Evolutionary conservation across 345 rosid species (phyloP), one percentile per base, ranked within the genome.

Genomic region (Linum trigynum): DNA sequence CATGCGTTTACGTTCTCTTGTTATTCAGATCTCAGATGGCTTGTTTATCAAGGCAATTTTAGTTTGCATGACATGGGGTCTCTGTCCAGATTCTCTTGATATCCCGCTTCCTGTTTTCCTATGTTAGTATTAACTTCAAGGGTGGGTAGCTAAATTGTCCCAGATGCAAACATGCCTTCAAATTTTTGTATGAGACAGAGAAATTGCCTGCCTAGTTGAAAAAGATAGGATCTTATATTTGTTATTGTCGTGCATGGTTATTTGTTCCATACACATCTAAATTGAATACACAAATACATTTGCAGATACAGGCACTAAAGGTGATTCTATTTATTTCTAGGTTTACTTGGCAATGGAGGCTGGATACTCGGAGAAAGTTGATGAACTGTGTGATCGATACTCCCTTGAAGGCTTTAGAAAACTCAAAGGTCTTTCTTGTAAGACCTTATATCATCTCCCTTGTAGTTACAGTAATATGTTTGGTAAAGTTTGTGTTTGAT

Each of bases 281-380:
- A 41, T 8, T 41, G 45, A 41, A 41, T 41, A 41, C 0, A 41
- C 45, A 41, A 15, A 36, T 64, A 39, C n/a, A 15, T 50, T 45
- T 39, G n/a, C n/a, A 55, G 48, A 17, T 58, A 12, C 16, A 15
- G 38, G 16, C 60, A 12, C 39, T 61, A 55, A 69, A 39, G 15
- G n/a, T 43, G 5, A 53, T 4, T 4, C 56, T 59, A 51, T 62
- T 17, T 23, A 38, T 57, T 62, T 77, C 63, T 65, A 94, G 99
- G 96, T 94, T 71, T 84, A 83, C 82, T 74, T 92, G 85, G 99
- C 98, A 63, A 82, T 90, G 99, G 97, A 94, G 85, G 96, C 99
- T 74, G 94, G 99, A 60, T 92, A 90, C 77, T 55, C 64, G 0
- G 99, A 94, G 84, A 94, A 94, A 80, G 97, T 94, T 72, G 88